Base-by-base conservation (phyloP, 768 basidiomycete genomes). In the Psilocybe sp. region DNA sequence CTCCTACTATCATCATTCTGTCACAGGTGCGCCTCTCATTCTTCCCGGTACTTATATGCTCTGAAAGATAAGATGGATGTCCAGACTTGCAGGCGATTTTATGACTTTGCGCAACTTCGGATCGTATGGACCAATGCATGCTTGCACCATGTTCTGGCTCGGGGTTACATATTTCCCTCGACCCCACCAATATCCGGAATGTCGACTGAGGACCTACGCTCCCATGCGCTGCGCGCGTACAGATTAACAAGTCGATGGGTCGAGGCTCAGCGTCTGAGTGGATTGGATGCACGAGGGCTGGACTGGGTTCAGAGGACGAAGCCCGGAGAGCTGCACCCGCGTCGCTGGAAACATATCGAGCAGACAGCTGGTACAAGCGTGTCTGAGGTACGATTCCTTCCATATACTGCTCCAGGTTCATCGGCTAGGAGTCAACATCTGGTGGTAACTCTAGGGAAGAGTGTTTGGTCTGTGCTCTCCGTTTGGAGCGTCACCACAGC, bases 51-150 rank as follows among this genome's bases (percentile, higher is more conserved):
- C 32, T 28, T 36, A 19, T 23, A 51, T 13, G 16, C 47, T 16
- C 40, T 34, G 42, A 38, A 43, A 31, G 13, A n/a, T 34, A 23
- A 47, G 33, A n/a, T 2, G 40, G 33, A 23, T 19, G 9, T 18
- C 4, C 54, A 85, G 82, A 76, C 75, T 46, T 86, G 78, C 53
- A 77, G 64, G 55, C 70, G 71, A n/a, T 58, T 86, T 28, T 58
- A 61, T 35, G 47, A 57, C 9, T 51, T 83, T n/a, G 77, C 80
- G 1, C 63, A 60, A 5, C 67, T 78, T 19, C 78, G 75, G 40
- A 71, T 77, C 49, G 74, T 86, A 11, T 87, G 85, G 85, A 71
- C 69, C 13, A 75, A 75, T 39, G 77, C 75, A 14, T 79, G 75
- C 56, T 57, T 54, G 14, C 62, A 49, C 41, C 70, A 78, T 40